Percentiles rank a stretch among this genome's conserved stretches.
These are phyloP conservation scores for Ophiocordyceps polyrhachis-furcata DNA, from an alignment of 2,329 filamentous ascomycete genomes.

Conservation along the genomic window DNA sequence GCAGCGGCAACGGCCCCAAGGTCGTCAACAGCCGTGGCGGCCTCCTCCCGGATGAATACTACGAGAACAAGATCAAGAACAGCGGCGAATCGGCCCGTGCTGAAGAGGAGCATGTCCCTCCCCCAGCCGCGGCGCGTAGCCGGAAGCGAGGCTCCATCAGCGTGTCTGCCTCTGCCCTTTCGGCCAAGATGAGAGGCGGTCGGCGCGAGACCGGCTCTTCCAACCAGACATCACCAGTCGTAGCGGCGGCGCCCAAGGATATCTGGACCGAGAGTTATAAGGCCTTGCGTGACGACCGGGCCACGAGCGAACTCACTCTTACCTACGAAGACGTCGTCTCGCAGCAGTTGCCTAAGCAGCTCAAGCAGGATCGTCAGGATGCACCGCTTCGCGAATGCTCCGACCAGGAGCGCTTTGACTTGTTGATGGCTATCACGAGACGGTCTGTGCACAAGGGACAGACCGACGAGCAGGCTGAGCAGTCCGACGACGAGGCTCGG, in stretches of 20 bases:
- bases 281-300: constrained; percentile 10
- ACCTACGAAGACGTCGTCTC: constrained; percentile 18
- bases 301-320: constrained; percentile 12
- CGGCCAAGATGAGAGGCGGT: neutral
- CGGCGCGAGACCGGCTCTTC: neutral
- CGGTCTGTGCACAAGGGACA: constrained; percentile 12
- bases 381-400: constrained; percentile 7
- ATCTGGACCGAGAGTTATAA: constrained; percentile 19
- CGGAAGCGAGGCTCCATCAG: neutral
- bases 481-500: constrained; percentile 11
- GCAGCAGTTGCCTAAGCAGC: constrained; percentile 14
- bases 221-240: neutral
- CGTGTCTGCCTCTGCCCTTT: neutral
- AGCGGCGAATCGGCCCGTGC: neutral
- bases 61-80: neutral
- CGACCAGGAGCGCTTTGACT: constrained; percentile 10
- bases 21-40: neutral
- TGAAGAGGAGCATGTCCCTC: neutral
- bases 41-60: neutral
- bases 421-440: constrained; percentile 12
- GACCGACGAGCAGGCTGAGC: constrained; percentile 7
- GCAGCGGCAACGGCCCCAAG: constrained; percentile 1
- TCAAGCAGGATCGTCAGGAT: constrained; percentile 12
- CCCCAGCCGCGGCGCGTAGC: neutral
- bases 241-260: constrained; percentile 4